Evolutionary conservation across 495 filamentous ascomycete genomes (phyloP).

Genomic region (Aspergillus sclerotiicarbonarius): DNA sequence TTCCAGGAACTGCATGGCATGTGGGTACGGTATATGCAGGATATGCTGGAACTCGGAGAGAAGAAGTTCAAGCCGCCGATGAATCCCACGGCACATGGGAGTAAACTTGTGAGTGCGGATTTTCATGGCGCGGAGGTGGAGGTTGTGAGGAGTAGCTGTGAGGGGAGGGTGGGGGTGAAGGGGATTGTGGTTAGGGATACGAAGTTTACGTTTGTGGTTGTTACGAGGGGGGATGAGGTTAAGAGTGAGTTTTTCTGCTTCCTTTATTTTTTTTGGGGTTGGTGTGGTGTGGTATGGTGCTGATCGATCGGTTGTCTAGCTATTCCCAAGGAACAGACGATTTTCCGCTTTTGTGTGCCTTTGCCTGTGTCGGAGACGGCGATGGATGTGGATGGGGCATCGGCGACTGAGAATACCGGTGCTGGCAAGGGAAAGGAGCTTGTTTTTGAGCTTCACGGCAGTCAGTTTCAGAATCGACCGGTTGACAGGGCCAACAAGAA

Average conservation of each 20-base stretch:
- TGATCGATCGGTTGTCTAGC: conserved; percentile 30
- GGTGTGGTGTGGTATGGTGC: neutral
- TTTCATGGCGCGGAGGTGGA: conserved; percentile 85
- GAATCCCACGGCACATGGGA: conserved; percentile 52
- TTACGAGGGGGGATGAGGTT: conserved; percentile 62
- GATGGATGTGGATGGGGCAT: conserved; percentile 10
- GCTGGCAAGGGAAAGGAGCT: conserved; percentile 38
- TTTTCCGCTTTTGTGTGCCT: conserved; percentile 77
- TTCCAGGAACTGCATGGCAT: conserved; percentile 74
- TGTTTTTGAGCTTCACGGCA: conserved; percentile 84
- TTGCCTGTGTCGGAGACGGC: conserved; percentile 27
- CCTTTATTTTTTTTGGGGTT: conserved; percentile 1
- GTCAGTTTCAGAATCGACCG: conserved; percentile 78
- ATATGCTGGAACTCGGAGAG: conserved; percentile 56
- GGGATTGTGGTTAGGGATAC: conserved; percentile 90
- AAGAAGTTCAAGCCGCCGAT: conserved; percentile 43
- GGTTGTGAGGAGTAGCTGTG: conserved; percentile 78
- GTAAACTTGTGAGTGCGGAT: conserved; percentile 77
- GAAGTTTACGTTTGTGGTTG: conserved; percentile 79
- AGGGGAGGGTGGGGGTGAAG: conserved; percentile 73
- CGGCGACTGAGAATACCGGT: neutral
- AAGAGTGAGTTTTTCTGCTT: conserved; percentile 48
- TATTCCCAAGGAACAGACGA: conserved; percentile 83
- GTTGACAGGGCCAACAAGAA: conserved; percentile 87
- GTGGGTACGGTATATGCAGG: conserved; percentile 82